Base-by-base conservation (phyloP, 2,329 filamentous ascomycete genomes). In the Decorospora gaudefroyi region DNA sequence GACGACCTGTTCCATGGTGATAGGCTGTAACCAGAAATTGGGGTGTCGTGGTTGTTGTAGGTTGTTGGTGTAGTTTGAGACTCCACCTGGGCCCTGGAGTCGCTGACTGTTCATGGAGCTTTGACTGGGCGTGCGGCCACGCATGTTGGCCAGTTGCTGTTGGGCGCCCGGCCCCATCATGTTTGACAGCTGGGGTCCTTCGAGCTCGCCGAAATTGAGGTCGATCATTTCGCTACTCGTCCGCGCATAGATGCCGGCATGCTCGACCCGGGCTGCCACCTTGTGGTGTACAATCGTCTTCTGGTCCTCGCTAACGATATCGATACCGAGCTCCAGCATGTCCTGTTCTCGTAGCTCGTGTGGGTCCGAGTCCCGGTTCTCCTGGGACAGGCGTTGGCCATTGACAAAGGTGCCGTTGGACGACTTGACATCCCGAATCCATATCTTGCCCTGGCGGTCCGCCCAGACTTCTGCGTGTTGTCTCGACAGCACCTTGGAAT, bases 371-470 rank as follows among this genome's bases (percentile, higher is more conserved):
- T 99, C 93, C 59, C 91, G 84, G 63, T 96, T 99, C 69, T 99
- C 93, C 40, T 85, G 88, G 2, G 93, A 97, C 47, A 99, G 72
- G 19, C 93, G 85, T 41, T 87, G 83, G 13, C 90, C 90, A 63
- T 99, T 99, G 58, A 99, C 92, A 71, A 99, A 99, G 1, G 93
- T 99, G 46, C 93, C 93, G 67, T 99, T 99, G 27, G 93, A 99
- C 0, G 93, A 97, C 72, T 97, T 99, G 60, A 99, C 88, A 72
- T 99, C 93, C 45, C 91, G 84, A 58, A 99, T 97, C 81, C 86
- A 97, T 29, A 99, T 87, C 68, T 96, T 95, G 39, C 91, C 91
- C 50, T 74, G 78, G 51, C 88, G 85, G 40, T 88, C 85, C 10
- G 93, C 90, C 84, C 90, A 97, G 25, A 99, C 87, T 69, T 99